Evolutionary conservation across 2,329 filamentous ascomycete species (phyloP).

Genomic region (Scleromitrula shiraiana): DNA sequence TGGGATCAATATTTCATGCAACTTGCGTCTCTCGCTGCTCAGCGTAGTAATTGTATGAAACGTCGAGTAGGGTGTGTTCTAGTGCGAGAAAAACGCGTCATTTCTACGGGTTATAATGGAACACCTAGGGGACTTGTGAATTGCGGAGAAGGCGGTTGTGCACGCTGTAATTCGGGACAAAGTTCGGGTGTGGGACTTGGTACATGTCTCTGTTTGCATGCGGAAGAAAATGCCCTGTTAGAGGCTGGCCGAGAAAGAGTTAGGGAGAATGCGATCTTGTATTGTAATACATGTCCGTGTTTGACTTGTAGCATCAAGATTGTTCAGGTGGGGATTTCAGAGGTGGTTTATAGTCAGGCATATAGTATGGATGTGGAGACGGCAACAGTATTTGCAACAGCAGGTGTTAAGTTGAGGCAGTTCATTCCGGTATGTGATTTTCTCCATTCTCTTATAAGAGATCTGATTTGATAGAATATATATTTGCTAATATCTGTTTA

Average conservation of each 20-base stretch:
- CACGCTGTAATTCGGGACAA: constrained; percentile 71
- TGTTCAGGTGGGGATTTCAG: constrained; percentile 86
- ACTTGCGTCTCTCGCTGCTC: constrained; percentile 82
- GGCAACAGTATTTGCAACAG: constrained; percentile 72
- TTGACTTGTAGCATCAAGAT: constrained; percentile 99
- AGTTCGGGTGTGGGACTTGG: constrained; percentile 64
- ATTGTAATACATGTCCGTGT: constrained; percentile 95
- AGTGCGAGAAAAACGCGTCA: constrained; percentile 76
- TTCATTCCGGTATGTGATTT: constrained; percentile 65
- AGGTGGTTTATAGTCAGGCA: constrained; percentile 88
- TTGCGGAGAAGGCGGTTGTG: constrained; percentile 87
- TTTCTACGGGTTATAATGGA: constrained; percentile 95
- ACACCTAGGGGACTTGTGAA: constrained; percentile 86
- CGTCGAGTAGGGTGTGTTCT: constrained; percentile 90
- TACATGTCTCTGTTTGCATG: constrained; percentile 94
- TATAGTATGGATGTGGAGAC: constrained; percentile 92
- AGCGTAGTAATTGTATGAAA: constrained; percentile 97
- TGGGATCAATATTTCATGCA: constrained; percentile 99
- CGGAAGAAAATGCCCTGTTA: constrained; percentile 92
- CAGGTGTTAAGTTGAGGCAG: constrained; percentile 77
- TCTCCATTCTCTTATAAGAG: background rate
- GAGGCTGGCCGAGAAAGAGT: constrained; percentile 91
- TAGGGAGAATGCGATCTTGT: constrained; percentile 71
- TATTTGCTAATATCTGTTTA: constrained; percentile 6
- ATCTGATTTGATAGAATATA: no score